Evolutionary conservation across 2,329 filamentous ascomycete genomes (phyloP), one percentile per base, ranked within the genome.

Genomic region (Colletotrichum tabaci): DNA sequence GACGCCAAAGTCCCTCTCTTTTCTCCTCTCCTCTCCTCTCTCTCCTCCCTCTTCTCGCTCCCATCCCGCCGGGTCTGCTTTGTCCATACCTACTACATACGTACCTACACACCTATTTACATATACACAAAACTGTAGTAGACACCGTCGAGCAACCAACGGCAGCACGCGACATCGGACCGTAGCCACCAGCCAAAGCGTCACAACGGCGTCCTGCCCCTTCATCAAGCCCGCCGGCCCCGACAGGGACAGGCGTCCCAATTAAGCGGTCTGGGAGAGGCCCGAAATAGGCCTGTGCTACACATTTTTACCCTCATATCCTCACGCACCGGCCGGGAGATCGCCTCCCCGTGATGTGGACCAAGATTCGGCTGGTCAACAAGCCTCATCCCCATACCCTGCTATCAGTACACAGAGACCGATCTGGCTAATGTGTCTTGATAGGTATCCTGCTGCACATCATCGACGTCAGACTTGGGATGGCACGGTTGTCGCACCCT

Each of bases 231-330:
- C 42, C 30, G 44, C 30, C 30, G 30, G 30, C 30, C 8, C 30
- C 66, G 65, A 64, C 65, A 72, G 65, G 69, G 69, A 64, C 68
- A 71, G 57, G 68, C 57, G 30, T 71, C 44, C 69, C 69, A 69
- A 26, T 47, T 40, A 68, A 58, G 58, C 60, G 69, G 69, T 61
- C 69, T 72, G 47, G 65, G 68, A 52, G 62, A 61, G 52, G 44
- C 58, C 40, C 38, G 18, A 40, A 56, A 58, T 63, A 68, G 64
- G 23, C 38, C 57, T 30, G 52, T 71, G 46, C 53, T 50, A 60
- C 8, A 9, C 7, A 9, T 35, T 9, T 9, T 35, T 35, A 9
- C 30, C 30, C 52, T 63, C 52, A 12, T 47, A 53, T 69, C 58
- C 58, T 57, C 69, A 61, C 66, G 61, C 49, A 66, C 65, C 52